These are phyloP conservation scores for Angomonas deanei DNA, from an alignment of 208 protist species.

Conservation along the genomic window DNA sequence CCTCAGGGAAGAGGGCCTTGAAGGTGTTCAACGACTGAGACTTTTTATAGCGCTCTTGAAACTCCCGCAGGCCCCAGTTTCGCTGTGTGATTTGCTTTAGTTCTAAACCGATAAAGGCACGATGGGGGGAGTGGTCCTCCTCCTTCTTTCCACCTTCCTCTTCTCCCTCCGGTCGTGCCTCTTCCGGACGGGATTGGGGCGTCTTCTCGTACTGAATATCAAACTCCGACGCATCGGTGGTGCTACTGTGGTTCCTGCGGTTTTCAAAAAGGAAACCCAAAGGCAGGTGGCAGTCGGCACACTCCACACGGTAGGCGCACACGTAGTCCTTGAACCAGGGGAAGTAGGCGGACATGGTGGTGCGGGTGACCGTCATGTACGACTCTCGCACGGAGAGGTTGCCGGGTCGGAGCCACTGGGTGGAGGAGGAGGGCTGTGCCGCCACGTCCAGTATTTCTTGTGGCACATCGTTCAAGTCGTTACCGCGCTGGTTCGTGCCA, in stretches of 20 bases:
- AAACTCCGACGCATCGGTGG: neutral
- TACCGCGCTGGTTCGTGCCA: constrained; percentile 8
- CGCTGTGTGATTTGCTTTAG: constrained; percentile 69
- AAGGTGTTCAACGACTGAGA: constrained; percentile 50
- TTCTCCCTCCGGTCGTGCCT: neutral
- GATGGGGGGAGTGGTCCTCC: constrained; percentile 10
- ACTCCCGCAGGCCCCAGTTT: constrained; percentile 48
- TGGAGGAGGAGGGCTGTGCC: constrained; percentile 18
- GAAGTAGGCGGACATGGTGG: constrained; percentile 44
- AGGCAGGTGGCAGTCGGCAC: constrained; percentile 71
- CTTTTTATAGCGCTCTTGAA: constrained; percentile 67
- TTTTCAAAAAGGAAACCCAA: constrained; percentile 61
- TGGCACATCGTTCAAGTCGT: constrained; percentile 19
- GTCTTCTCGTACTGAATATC: neutral
- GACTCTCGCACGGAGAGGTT: constrained; percentile 71
- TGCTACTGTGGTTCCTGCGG: neutral
- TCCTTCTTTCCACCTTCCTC: too few relatives aligned
- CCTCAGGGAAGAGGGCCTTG: constrained; percentile 67
- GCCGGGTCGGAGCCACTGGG: constrained; percentile 40
- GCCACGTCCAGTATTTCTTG: constrained; percentile 27
- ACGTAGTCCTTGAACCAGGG: constrained; percentile 66
- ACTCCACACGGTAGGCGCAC: constrained; percentile 47
- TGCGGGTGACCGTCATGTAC: constrained; percentile 54
- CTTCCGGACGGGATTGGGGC: neutral
- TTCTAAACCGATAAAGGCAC: constrained; percentile 64